phyloP scores from a whole-genome alignment of 192 early-diverging fungal genomes.

The Backusella australiensis region DNA sequence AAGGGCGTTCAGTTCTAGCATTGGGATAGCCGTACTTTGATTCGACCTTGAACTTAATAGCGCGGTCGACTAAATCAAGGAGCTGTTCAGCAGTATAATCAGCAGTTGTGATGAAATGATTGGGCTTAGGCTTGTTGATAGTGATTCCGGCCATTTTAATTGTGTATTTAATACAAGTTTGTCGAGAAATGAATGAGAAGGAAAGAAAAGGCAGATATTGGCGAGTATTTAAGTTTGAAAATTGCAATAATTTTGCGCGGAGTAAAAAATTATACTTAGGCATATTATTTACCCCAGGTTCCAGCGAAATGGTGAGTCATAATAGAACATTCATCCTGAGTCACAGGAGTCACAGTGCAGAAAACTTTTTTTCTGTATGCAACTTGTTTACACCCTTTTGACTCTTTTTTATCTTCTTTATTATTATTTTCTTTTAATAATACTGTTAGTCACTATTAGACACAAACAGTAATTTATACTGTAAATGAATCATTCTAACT shows the following conservation, averaged over 20 bases:
- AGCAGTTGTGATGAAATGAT: slow-evolving; percentile 76
- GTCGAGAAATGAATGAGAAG: background rate
- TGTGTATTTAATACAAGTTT: background rate
- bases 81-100: slow-evolving; percentile 82
- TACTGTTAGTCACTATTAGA: background rate
- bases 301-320: slow-evolving; percentile 4
- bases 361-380: background rate
- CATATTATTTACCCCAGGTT: background rate
- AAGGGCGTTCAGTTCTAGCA: slow-evolving; percentile 47
- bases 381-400: background rate
- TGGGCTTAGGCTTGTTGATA: slow-evolving; percentile 19
- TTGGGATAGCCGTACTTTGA: slow-evolving; percentile 48
- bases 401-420: background rate
- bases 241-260: background rate
- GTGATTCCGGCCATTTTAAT: slow-evolving; percentile 1
- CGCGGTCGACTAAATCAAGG: slow-evolving; percentile 69
- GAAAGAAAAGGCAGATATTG: background rate
- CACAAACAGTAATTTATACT: background rate
- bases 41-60: slow-evolving; percentile 78
- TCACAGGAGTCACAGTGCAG: slow-evolving; percentile 14
- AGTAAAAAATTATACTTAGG: background rate
- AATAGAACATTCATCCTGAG: slow-evolving; percentile 7
- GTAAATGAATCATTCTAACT: background rate
- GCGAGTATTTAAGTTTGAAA: background rate
- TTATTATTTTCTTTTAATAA: background rate